These are phyloP conservation scores for Lactarius psammicola DNA, from an alignment of 768 basidiomycete genomes.

Conservation along the genomic window DNA sequence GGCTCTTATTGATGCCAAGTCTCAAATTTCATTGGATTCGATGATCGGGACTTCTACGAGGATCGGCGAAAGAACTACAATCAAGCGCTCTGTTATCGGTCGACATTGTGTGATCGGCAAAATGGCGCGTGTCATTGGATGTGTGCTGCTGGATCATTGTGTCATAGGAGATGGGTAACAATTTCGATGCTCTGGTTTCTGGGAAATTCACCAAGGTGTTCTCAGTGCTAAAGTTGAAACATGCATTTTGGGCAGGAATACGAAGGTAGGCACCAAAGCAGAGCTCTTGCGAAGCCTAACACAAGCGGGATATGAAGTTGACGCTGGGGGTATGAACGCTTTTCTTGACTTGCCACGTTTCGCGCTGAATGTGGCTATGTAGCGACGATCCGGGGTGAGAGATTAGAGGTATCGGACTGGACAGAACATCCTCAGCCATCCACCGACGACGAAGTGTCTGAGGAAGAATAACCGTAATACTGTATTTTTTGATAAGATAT, in stretches of 20 bases:
- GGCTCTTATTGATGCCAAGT: slow-evolving; percentile 72
- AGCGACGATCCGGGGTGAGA: slow-evolving; percentile 59
- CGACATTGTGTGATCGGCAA: slow-evolving; percentile 80
- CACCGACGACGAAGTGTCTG: slow-evolving; percentile 30
- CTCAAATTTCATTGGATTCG: slow-evolving; percentile 80
- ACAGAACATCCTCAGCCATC: slow-evolving; percentile 38
- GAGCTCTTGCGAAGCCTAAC: slow-evolving; percentile 68
- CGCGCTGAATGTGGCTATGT: slow-evolving; percentile 3
- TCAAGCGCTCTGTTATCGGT: slow-evolving; percentile 61
- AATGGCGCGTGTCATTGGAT: slow-evolving; percentile 79
- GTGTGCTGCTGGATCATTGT: slow-evolving; percentile 86
- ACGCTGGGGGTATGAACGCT: slow-evolving; percentile 50
- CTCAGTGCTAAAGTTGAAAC: slow-evolving; percentile 72
- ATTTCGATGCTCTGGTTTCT: slow-evolving; percentile 2
- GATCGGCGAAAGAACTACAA: slow-evolving; percentile 72
- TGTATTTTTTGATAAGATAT: not conserved
- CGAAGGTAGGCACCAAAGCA: slow-evolving; percentile 67
- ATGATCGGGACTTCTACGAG: slow-evolving; percentile 81
- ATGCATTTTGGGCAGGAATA: slow-evolving; percentile 72
- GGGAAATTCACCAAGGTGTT: slow-evolving; percentile 10
- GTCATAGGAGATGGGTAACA: slow-evolving; percentile 82
- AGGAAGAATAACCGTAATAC: slow-evolving; percentile 22
- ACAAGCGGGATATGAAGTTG: slow-evolving; percentile 75
- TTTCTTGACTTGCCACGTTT: not conserved
- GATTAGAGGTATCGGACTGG: slow-evolving; percentile 58